A percentile compares a stretch with the other conserved stretches of the same genome.
Evolutionary conservation across 164 flowering plant species (phyloP).

Genomic region (Berberis thunbergii): DNA sequence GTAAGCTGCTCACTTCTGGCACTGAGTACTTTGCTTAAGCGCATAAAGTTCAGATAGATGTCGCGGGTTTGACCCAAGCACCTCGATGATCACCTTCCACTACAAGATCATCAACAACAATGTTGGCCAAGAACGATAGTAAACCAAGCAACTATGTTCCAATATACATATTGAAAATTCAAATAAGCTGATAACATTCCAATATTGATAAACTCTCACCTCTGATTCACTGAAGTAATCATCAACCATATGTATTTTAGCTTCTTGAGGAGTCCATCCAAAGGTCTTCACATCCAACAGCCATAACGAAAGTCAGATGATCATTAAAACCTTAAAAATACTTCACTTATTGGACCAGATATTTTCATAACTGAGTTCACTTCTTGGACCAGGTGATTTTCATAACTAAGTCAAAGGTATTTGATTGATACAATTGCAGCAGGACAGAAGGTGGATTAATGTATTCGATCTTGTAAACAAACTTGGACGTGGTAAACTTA

Average conservation of each 20-base stretch:
- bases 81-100: slow-evolving; percentile 69
- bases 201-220: slow-evolving; percentile 33
- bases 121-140: not conserved
- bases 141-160: no score
- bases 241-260: slow-evolving; percentile 79
- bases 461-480: no score
- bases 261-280: slow-evolving; percentile 88
- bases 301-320: slow-evolving; percentile 9
- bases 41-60: slow-evolving; percentile 88
- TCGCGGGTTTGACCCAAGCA: slow-evolving; percentile 73
- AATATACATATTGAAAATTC: no score
- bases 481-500: no score
- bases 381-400: not conserved
- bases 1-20: slow-evolving; percentile 19
- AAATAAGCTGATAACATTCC: no score
- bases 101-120: slow-evolving; percentile 25
- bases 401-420: no score
- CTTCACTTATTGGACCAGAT: not conserved
- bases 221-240: slow-evolving; percentile 77
- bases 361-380: not conserved
- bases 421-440: no score
- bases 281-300: slow-evolving; percentile 40
- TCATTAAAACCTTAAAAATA: not conserved
- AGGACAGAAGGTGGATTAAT: no score
- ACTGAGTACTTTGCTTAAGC: slow-evolving; percentile 55